Evolutionary conservation across 371 early-diverging fungal species (phyloP), one percentile per base, ranked within the genome.

Genomic region (Rhizopus stolonifer): DNA sequence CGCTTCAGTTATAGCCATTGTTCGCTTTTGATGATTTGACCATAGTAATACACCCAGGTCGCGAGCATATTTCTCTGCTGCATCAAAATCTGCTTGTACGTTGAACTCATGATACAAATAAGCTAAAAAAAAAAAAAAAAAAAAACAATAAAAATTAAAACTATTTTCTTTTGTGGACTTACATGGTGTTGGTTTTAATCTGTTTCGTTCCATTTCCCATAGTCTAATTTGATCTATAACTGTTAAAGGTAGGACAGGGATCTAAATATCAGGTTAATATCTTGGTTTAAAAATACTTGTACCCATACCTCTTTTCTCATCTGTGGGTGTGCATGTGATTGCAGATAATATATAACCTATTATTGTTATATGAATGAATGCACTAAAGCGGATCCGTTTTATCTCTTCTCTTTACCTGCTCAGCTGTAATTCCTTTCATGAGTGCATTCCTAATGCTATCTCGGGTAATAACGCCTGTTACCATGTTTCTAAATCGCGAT

Each of bases 121-220:
- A 7, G 91, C 90, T 53, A 69, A 40, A 18, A 54, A 2, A 11
- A 4, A 14, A 36, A n/a, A n/a, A n/a, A n/a, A n/a, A n/a, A n/a
- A n/a, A n/a, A n/a, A n/a, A n/a, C n/a, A n/a, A n/a, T n/a, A n/a
- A n/a, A n/a, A n/a, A n/a, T n/a, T n/a, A n/a, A n/a, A n/a, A n/a
- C n/a, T n/a, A n/a, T n/a, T n/a, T n/a, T n/a, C n/a, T n/a, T n/a
- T 36, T 15, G 46, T 4, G 33, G 36, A 29, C 56, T 56, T 62
- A 77, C 81, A 74, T 64, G 69, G 42, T 11, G 65, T 70, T 4
- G 84, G 77, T 9, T 77, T 71, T 19, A 99, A 73, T 23, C 99
- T 80, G 58, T 98, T 93, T 59, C 91, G 82, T 67, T 99, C 99
- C 72, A 90, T 85, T 69, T 99, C 99, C 99, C 99, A 99, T 52